Base-by-base conservation (phyloP, 2,329 filamentous ascomycete genomes). In the Phialemoniopsis sp. region DNA sequence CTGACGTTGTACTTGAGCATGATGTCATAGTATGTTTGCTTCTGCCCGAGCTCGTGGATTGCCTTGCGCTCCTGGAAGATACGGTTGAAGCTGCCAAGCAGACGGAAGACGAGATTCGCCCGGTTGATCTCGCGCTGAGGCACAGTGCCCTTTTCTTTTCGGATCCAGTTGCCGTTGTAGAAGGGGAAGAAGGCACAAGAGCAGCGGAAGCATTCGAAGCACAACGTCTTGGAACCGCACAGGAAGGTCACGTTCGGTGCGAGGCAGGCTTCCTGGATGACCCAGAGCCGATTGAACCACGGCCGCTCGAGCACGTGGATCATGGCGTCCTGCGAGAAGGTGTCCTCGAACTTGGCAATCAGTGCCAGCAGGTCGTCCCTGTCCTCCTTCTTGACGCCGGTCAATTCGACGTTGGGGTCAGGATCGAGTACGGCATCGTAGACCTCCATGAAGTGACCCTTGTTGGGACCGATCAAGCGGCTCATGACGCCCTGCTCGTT, bases 271-370 rank as follows among this genome's bases (percentile, higher is more conserved):
- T 63, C 60, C 43, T 62, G 60, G 7, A 63, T 56, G 4, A 50
- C 54, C 61, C 60, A 64, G 1, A 63, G 43, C 5, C 60, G 58
- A 16, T 39, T 46, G 39, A 57, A 54, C 59, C 59, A 63, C 2
- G 40, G 8, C 4, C 57, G 48, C 12, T 46, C 38, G 19, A 62
- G 44, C 2, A 61, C 44, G 18, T 58, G 57, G 1, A 42, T 35
- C n/a, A 51, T 42, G 7, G 52, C 55, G 3, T 46, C 38, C 2
- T 59, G 30, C 4, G 58, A 58, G 30, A 51, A 60, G 3, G 14
- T 26, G 1, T 45, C 21, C 3, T 52, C 51, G 26, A 49, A 49
- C 2, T 41, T 47, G 0, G 38, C 41, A 1, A 62, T 8, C 2
- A 59, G 43, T 10, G 36, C 42, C 3, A 59, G 40, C 1, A 62